Conservation (phyloP, 2,329 filamentous ascomycete genomes). For the Colletotrichum simmondsii region DNA sequence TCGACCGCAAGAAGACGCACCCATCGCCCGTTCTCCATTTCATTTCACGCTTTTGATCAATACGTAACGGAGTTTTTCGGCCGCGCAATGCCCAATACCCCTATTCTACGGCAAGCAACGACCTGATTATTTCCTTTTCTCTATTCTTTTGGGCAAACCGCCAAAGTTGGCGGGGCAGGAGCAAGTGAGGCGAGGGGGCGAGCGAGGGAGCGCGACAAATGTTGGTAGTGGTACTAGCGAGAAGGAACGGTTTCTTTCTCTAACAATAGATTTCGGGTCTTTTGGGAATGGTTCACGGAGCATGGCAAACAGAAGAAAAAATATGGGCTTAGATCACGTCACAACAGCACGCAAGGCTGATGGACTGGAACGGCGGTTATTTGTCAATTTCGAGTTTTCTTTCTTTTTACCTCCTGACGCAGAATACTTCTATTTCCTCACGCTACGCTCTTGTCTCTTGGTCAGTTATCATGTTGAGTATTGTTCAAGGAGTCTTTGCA, state of each 20-base stretch:
- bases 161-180: background rate
- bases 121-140: background rate
- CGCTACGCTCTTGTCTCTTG: background rate
- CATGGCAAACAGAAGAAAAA: slow-evolving; percentile 29
- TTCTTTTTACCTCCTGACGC: background rate
- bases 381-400: slow-evolving; percentile 25
- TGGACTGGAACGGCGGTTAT: slow-evolving; percentile 25
- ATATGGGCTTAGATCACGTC: slow-evolving; percentile 27
- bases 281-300: slow-evolving; percentile 23
- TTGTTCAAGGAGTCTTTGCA: background rate
- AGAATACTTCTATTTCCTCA: background rate
- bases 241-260: slow-evolving; percentile 16
- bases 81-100: slow-evolving; percentile 18
- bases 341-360: slow-evolving; percentile 29
- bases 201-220: background rate
- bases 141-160: background rate
- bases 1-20: background rate
- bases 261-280: slow-evolving; percentile 27
- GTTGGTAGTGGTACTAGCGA: background rate
- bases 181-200: background rate
- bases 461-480: background rate
- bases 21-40: background rate
- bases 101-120: background rate
- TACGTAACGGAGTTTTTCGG: slow-evolving; percentile 20
- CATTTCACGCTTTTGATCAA: slow-evolving; percentile 6